phyloP scores from a whole-genome alignment of 257 asterid species.

The Ilex aquifolium region DNA sequence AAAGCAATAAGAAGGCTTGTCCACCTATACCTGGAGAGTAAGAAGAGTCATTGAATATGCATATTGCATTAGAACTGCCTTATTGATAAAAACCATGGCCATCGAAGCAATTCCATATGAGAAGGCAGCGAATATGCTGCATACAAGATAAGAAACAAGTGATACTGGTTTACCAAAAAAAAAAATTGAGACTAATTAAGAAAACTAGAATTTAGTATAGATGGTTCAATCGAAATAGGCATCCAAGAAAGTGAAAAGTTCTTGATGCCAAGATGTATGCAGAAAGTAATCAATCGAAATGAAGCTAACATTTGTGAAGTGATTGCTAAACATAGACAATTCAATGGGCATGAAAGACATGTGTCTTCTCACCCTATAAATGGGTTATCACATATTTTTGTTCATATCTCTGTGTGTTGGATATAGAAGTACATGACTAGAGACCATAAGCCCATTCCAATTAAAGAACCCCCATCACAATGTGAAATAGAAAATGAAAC shows the following conservation, averaged over 20 bases:
- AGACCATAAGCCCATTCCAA: no score
- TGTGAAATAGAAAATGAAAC: no score
- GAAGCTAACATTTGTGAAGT: neutral
- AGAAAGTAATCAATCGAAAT: neutral
- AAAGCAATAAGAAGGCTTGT: neutral
- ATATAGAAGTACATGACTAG: no score
- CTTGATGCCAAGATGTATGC: neutral
- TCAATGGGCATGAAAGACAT: no score
- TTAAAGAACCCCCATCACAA: no score
- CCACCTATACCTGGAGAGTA: conserved; percentile 58
- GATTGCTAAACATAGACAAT: neutral
- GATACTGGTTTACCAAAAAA: neutral
- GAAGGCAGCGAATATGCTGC: conserved; percentile 67
- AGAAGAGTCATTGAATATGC: conserved; percentile 85
- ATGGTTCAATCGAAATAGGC: neutral
- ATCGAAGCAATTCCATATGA: conserved; percentile 86
- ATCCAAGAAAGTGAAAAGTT: neutral
- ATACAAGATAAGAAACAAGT: conserved; percentile 12
- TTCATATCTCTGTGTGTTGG: no score
- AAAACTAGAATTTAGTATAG: neutral
- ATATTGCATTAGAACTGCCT: conserved; percentile 92
- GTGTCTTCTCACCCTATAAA: no score
- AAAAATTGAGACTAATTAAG: conserved; percentile 1
- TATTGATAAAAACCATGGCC: conserved; percentile 97
- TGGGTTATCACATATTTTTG: no score